These are phyloP conservation scores for Citrus trifoliata DNA, from an alignment of 345 rosid genomes.

Conservation along the genomic window DNA sequence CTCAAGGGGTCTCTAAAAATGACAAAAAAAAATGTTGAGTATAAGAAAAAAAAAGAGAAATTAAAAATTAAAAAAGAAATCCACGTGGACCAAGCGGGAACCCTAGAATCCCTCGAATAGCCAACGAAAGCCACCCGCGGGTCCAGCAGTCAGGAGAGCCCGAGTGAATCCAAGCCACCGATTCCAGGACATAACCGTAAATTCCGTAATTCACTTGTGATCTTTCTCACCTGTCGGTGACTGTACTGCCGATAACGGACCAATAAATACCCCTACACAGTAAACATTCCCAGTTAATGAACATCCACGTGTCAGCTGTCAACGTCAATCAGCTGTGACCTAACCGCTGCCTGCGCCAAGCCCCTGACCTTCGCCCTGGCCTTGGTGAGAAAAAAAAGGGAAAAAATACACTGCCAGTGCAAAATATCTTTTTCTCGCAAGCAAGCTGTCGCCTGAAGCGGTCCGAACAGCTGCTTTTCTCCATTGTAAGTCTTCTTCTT, in stretches of 20 bases:
- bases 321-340: not conserved
- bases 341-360: not conserved
- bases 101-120: not conserved
- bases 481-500: not conserved
- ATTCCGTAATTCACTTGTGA: not conserved
- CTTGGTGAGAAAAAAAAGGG: not conserved
- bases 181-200: slow-evolving; percentile 5
- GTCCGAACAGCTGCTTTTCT: slow-evolving; percentile 10
- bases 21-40: too few species aligned
- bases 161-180: not conserved
- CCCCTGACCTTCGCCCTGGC: not conserved
- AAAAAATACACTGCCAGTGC: too few species aligned
- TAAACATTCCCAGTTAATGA: not conserved
- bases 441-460: slow-evolving; percentile 9
- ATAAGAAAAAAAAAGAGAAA: not conserved
- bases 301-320: slow-evolving; percentile 5
- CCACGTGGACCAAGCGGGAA: not conserved
- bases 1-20: too few species aligned
- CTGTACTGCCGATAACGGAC: not conserved
- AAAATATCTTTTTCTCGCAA: too few species aligned
- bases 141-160: not conserved
- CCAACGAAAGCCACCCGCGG: not conserved
- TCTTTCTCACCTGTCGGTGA: not conserved
- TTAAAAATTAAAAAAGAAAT: not conserved
- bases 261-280: not conserved